Evolutionary conservation across 73 alveolate genomes (phyloP).

Genomic region (Symbiodinium natans): DNA sequence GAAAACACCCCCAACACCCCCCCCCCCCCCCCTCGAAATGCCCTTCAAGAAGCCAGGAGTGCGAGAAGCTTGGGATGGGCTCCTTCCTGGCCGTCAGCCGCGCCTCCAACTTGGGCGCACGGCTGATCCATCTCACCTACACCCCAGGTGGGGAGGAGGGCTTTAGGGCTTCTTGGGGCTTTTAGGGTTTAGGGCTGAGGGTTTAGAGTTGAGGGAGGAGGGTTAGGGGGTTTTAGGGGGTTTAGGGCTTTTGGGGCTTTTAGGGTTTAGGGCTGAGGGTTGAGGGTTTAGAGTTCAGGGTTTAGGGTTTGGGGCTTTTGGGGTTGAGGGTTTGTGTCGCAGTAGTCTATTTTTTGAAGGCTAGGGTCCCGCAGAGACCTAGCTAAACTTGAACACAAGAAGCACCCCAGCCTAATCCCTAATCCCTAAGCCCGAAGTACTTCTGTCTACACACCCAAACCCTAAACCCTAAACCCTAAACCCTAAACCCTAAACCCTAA

Average conservation of each 20-base stretch:
- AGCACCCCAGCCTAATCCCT: too few relatives aligned
- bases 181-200: neutral
- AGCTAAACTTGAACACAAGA: too few relatives aligned
- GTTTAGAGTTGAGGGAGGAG: too few relatives aligned
- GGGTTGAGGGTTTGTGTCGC: neutral
- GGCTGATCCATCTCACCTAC: constrained; percentile 90
- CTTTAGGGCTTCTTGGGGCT: neutral
- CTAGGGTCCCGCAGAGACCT: neutral
- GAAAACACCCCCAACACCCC: too few relatives aligned
- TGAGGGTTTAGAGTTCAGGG: neutral
- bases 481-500: too few relatives aligned
- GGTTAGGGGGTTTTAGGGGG: neutral
- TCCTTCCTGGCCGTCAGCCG: constrained; percentile 77
- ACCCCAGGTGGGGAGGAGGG: constrained; percentile 22
- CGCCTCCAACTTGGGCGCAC: constrained; percentile 34
- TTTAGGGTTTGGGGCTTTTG: neutral
- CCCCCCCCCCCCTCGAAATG: too few relatives aligned
- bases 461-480: too few relatives aligned
- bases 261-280: neutral
- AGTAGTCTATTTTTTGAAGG: neutral
- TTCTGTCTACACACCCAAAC: too few relatives aligned
- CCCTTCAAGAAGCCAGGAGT: constrained; percentile 55
- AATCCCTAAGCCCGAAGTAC: too few relatives aligned
- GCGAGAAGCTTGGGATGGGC: constrained; percentile 81
- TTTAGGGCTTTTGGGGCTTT: too few relatives aligned